These are phyloP conservation scores for Skeletonema marinoi DNA, from an alignment of 108 stramenopile species.

Conservation along the genomic window DNA sequence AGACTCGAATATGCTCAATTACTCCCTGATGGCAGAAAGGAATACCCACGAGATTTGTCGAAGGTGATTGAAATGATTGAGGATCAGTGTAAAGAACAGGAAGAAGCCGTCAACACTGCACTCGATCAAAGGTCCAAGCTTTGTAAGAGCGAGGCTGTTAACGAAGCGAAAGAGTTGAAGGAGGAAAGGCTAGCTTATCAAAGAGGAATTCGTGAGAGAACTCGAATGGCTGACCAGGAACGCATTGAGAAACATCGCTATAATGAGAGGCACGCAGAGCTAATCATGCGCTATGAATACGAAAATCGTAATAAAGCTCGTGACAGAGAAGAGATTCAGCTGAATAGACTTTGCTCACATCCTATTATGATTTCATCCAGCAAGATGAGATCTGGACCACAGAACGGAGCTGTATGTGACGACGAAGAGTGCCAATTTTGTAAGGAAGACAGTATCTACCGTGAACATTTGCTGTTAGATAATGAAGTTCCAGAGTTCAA, in stretches of 20 bases:
- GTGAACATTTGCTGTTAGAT: constrained; percentile 26
- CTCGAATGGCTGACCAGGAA: constrained; percentile 37
- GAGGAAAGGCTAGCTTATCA: constrained; percentile 44
- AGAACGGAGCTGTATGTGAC: constrained; percentile 14
- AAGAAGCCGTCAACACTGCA: constrained; percentile 22
- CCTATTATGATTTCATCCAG: constrained; percentile 27
- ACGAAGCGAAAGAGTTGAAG: constrained; percentile 19
- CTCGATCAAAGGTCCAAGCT: constrained; percentile 34
- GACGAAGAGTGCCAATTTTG: constrained; percentile 41
- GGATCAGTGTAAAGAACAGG: constrained; percentile 33
- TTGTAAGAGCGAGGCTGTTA: constrained; percentile 32
- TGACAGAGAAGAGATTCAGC: constrained; percentile 32
- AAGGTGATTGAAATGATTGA: constrained; percentile 32
- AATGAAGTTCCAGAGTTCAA: constrained; percentile 18
- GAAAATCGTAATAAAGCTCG: constrained; percentile 44
- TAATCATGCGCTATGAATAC: constrained; percentile 40
- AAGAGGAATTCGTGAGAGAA: constrained; percentile 42
- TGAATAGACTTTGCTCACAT: constrained; percentile 29
- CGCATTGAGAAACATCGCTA: constrained; percentile 48
- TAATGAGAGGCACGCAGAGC: constrained; percentile 23
- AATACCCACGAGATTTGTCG: constrained; percentile 32
- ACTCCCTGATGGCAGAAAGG: constrained; percentile 35
- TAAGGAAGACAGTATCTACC: constrained; percentile 18
- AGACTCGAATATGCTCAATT: constrained; percentile 32
- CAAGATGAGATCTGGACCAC: constrained; percentile 12